These are phyloP conservation scores for Achlya hypogyna DNA, from an alignment of 352 stramenopile species.

Conservation along the genomic window DNA sequence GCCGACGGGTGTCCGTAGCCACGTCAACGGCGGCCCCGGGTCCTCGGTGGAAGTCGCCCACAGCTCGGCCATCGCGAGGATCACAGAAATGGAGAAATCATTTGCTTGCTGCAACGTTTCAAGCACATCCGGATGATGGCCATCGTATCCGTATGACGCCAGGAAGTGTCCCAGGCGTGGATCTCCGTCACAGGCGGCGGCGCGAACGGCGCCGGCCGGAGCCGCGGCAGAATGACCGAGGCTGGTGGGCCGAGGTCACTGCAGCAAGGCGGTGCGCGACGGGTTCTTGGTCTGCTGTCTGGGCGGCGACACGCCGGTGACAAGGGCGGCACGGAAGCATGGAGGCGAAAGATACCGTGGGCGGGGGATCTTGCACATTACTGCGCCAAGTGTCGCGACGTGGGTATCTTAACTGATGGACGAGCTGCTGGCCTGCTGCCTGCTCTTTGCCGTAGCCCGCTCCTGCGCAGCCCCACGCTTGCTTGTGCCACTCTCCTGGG, in stretches of 20 bases:
- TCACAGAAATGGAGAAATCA: not conserved
- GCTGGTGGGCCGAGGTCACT: no score
- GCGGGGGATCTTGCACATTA: not conserved
- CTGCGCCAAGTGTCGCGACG: not conserved
- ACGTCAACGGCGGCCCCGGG: no score
- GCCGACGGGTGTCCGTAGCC: no score
- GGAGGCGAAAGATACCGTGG: not conserved
- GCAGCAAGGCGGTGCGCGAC: no score
- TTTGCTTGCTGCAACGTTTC: not conserved
- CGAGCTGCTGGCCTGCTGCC: no score
- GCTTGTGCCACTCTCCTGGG: not conserved
- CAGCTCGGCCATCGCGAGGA: no score
- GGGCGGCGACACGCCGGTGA: not conserved
- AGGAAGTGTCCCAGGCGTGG: not conserved
- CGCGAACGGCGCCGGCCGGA: no score
- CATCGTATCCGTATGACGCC: conserved; percentile 3
- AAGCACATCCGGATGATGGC: not conserved
- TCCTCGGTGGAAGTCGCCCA: no score
- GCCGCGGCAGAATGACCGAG: no score
- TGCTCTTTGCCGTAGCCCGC: no score
- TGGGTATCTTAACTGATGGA: not conserved
- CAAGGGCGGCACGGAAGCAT: not conserved
- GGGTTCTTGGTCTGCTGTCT: not conserved
- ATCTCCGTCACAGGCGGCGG: conserved; percentile 1
- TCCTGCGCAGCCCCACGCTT: no score